Base-by-base conservation (phyloP, 139 green algal species). In the Coelastrella sp. region DNA sequence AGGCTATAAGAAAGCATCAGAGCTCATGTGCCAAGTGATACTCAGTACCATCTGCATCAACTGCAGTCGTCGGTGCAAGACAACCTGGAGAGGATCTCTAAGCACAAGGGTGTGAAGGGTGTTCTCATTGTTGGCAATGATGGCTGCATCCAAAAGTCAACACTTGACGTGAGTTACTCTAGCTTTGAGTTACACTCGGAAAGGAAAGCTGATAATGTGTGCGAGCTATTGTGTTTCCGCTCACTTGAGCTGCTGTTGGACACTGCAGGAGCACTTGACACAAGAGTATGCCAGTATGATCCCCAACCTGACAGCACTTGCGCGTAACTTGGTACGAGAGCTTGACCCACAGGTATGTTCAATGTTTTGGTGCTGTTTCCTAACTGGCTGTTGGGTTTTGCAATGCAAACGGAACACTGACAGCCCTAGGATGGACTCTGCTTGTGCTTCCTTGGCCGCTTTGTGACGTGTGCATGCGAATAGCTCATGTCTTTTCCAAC, bases 271-370 rank as follows among this genome's bases (percentile, higher is more conserved):
- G 10, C 82, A 90, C 7, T 65, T 97, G 60, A 95, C 95, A 7
- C 93, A 95, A 82, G 82, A 95, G 70, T 96, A 98, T 78, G 89
- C 93, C 6, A 84, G 94, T n/a, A 89, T 96, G 61, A 94, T 98
- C 74, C 96, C 96, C 3, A 90, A 94, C 74, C 90, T 98, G 0
- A 93, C 95, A 84, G 87, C 88, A 22, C 90, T 97, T 65, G 95
- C 95, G 63, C 73, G 95, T 0, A 96, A 94, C 75, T 86, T 96
- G 27, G 96, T 98, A 17, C 87, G 96, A 7, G 96, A 98, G 84
- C 75, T 96, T 6, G 95, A 97, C 80, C 95, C 95, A 27, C 91
- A 96, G 95, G 95, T 96, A 75, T 12, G 87, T 59, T 15, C 7
- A 27, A 19, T 10, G 3, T 10, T 19, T 27, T 27, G 68, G 7